These are phyloP conservation scores for Mortierella hygrophila DNA, from an alignment of 192 early-diverging fungal species.

Conservation along the genomic window DNA sequence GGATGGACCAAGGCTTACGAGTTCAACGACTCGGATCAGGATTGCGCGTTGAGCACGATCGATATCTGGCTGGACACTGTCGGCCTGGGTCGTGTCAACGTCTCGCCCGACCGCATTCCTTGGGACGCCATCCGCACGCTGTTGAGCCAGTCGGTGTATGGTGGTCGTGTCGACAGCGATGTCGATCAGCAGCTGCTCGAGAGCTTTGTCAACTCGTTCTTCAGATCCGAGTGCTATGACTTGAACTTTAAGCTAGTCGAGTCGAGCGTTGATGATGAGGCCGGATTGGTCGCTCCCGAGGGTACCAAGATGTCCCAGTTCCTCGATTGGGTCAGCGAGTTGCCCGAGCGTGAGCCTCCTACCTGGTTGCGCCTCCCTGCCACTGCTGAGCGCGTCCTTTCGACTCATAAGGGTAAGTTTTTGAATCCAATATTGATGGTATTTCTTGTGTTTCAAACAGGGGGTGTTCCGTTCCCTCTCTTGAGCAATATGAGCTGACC, in stretches of 20 bases:
- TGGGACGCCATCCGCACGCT: conserved; percentile 94
- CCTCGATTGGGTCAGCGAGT: conserved; percentile 85
- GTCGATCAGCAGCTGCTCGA: conserved; percentile 90
- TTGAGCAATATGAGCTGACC: neutral
- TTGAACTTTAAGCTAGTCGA: conserved; percentile 83
- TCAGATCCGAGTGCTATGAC: conserved; percentile 84
- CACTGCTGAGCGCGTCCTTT: conserved; percentile 93
- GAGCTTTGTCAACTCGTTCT: conserved; percentile 87
- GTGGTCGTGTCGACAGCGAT: conserved; percentile 95
- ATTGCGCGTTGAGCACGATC: conserved; percentile 88
- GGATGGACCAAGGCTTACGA: conserved; percentile 99
- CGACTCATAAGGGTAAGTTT: conserved; percentile 80
- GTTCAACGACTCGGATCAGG: conserved; percentile 98
- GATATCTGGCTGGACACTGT: conserved; percentile 93
- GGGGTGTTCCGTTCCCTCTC: no score
- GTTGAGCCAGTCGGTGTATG: conserved; percentile 92
- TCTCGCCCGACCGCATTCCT: conserved; percentile 94
- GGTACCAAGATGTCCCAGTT: conserved; percentile 89
- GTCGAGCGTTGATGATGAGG: conserved; percentile 33
- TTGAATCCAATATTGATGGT: neutral
- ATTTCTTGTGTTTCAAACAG: neutral
- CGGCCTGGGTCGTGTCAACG: conserved; percentile 85
- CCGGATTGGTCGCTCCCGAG: conserved; percentile 81
- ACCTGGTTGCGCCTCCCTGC: conserved; percentile 96
- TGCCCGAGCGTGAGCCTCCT: conserved; percentile 95